Conservation (phyloP, 1,139 yeast species). For the Geotrichum histeridarum region DNA sequence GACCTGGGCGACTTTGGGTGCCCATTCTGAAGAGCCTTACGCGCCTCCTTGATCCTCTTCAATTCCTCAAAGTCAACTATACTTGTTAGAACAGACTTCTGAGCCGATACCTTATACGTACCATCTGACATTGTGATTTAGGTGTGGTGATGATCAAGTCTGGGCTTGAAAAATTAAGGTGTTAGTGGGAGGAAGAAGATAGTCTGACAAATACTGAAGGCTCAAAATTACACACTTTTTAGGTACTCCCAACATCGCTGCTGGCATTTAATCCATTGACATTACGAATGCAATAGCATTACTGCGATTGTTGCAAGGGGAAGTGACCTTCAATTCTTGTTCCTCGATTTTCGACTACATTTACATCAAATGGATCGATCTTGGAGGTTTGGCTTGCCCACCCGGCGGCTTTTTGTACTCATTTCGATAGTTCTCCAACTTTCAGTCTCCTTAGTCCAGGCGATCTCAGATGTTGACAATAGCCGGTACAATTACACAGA, state of each 20-base stretch:
- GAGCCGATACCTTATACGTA: not conserved
- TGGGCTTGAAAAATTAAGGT: not conserved
- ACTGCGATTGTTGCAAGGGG: not conserved
- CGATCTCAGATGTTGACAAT: conserved; percentile 1
- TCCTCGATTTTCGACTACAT: no score
- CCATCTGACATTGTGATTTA: conserved; percentile 12
- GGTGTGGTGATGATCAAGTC: not conserved
- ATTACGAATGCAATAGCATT: not conserved
- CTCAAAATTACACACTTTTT: not conserved
- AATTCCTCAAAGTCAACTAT: conserved; percentile 15
- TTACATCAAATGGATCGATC: no score
- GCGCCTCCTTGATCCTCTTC: conserved; percentile 11
- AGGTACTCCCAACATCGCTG: not conserved
- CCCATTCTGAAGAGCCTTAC: conserved; percentile 8
- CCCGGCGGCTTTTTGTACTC: not conserved
- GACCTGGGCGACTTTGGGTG: not conserved
- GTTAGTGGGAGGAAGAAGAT: not conserved
- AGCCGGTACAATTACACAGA: conserved; percentile 46
- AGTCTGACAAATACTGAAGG: not conserved
- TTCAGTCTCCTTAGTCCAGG: conserved; percentile 1
- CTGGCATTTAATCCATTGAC: not conserved
- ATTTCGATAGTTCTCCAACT: not conserved
- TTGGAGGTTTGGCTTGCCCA: no score
- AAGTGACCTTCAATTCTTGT: no score
- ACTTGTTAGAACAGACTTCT: not conserved